phyloP scores from a whole-genome alignment of 768 basidiomycete genomes.

The Coprinopsis strossmayeri region DNA sequence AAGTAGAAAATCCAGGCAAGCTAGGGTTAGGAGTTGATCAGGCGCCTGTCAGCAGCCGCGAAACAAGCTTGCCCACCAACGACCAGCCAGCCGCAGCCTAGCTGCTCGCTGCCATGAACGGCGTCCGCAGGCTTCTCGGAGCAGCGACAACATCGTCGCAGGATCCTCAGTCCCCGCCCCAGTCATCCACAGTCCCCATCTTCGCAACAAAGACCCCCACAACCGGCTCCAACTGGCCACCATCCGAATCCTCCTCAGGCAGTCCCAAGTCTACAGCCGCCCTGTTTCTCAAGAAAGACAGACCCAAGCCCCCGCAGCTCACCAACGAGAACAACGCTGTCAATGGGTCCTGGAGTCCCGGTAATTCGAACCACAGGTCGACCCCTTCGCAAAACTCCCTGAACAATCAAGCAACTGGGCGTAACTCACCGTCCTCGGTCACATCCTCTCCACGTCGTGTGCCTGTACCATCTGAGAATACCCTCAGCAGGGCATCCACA shows the following conservation, averaged over 20 bases:
- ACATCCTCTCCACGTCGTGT: conserved; percentile 8
- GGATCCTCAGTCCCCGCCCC: conserved; percentile 41
- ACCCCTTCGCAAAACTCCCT: not conserved
- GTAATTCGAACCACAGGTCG: not conserved
- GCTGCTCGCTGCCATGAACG: conserved; percentile 46
- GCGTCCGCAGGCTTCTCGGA: conserved; percentile 59
- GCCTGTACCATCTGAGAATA: conserved; percentile 26
- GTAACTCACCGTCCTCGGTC: not conserved
- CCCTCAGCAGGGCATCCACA: conserved; percentile 24
- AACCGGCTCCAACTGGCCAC: not conserved
- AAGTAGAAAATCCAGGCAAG: conserved; percentile 10
- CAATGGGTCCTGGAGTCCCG: conserved; percentile 1
- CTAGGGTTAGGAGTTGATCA: conserved; percentile 16
- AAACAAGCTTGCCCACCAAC: no score
- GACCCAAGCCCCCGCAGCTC: conserved; percentile 24
- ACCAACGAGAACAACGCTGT: conserved; percentile 18
- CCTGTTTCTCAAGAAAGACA: conserved; percentile 50
- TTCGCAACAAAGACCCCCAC: not conserved
- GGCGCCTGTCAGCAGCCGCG: not conserved
- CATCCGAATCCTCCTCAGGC: not conserved
- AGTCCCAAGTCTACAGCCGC: conserved; percentile 37
- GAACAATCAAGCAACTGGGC: not conserved
- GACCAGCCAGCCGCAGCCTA: conserved; percentile 3
- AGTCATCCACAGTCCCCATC: conserved; percentile 29
- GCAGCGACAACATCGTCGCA: conserved; percentile 12